These are phyloP conservation scores for Bacidia rubella DNA, from an alignment of 495 filamentous ascomycete species.

Conservation along the genomic window DNA sequence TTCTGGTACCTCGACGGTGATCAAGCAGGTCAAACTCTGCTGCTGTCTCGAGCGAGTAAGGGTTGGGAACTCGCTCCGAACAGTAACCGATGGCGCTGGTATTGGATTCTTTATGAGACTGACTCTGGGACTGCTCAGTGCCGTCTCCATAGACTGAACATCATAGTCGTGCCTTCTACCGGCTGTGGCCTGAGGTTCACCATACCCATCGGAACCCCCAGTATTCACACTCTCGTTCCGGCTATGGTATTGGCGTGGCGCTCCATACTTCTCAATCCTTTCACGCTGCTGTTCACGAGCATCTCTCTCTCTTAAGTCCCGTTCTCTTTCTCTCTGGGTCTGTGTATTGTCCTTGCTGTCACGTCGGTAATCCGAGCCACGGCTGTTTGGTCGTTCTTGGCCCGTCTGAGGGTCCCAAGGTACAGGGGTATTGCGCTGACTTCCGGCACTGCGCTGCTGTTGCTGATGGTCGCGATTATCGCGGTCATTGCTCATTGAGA, in stretches of 20 bases:
- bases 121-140: slow-evolving; percentile 56
- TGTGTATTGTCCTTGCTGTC: slow-evolving; percentile 28
- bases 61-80: slow-evolving; percentile 94
- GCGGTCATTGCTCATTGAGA: slow-evolving; percentile 38
- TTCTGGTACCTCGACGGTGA: slow-evolving; percentile 90
- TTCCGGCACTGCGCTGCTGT: slow-evolving; percentile 25
- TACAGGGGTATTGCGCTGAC: slow-evolving; percentile 39
- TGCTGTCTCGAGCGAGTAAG: slow-evolving; percentile 85
- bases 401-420: slow-evolving; percentile 44
- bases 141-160: slow-evolving; percentile 89
- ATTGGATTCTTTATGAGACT: slow-evolving; percentile 75
- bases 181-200: slow-evolving; percentile 38
- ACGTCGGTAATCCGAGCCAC: slow-evolving; percentile 30
- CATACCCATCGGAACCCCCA: slow-evolving; percentile 63
- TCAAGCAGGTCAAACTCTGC: slow-evolving; percentile 84
- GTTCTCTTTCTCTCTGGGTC: slow-evolving; percentile 29
- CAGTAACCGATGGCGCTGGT: slow-evolving; percentile 74
- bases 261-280: slow-evolving; percentile 46
- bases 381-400: slow-evolving; percentile 35
- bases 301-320: slow-evolving; percentile 36
- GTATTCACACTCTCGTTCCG: slow-evolving; percentile 66
- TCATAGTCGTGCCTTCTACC: slow-evolving; percentile 83
- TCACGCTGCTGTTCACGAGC: slow-evolving; percentile 45
- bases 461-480: slow-evolving; percentile 29
- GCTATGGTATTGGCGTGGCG: slow-evolving; percentile 37